Percentiles rank a stretch among this genome's conserved stretches.
Conservation (phyloP, 768 basidiomycete species). For the Hericium rajendrae region DNA sequence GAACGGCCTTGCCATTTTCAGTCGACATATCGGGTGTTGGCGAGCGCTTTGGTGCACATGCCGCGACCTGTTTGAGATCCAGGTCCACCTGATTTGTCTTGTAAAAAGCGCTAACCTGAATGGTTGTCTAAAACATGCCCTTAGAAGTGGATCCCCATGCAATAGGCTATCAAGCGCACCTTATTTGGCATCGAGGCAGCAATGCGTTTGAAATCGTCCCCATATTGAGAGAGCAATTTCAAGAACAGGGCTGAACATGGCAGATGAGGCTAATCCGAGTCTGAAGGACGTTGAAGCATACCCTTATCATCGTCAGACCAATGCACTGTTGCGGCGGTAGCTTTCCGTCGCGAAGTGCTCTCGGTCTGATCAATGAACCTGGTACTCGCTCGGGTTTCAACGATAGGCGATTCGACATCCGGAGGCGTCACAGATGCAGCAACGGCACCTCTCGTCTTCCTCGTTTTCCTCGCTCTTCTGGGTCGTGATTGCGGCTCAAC, state of each 20-base stretch:
- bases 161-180: constrained; percentile 22
- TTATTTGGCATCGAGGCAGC: constrained; percentile 58
- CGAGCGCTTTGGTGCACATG: constrained; percentile 7
- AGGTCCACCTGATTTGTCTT: constrained; percentile 32
- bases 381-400: constrained; percentile 9
- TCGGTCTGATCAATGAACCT: constrained; percentile 20
- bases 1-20: constrained; percentile 17
- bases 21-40: constrained; percentile 22
- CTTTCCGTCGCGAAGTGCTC: constrained; percentile 16
- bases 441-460: constrained; percentile 24
- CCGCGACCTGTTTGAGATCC: constrained; percentile 22
- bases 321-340: constrained; percentile 27
- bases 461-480: constrained; percentile 18
- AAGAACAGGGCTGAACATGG: constrained; percentile 36
- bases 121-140: constrained; percentile 32
- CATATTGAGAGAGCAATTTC: constrained; percentile 48
- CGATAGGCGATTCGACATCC: constrained; percentile 12
- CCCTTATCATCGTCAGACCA: constrained; percentile 68
- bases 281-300: constrained; percentile 20
- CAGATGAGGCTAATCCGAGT: background rate
- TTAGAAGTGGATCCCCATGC: background rate
- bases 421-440: constrained; percentile 18
- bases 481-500: constrained; percentile 24
- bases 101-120: constrained; percentile 48
- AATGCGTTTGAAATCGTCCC: constrained; percentile 60